Evolutionary conservation across 140 eudicot species (phyloP).

Genomic region (Anethum foeniculum): DNA sequence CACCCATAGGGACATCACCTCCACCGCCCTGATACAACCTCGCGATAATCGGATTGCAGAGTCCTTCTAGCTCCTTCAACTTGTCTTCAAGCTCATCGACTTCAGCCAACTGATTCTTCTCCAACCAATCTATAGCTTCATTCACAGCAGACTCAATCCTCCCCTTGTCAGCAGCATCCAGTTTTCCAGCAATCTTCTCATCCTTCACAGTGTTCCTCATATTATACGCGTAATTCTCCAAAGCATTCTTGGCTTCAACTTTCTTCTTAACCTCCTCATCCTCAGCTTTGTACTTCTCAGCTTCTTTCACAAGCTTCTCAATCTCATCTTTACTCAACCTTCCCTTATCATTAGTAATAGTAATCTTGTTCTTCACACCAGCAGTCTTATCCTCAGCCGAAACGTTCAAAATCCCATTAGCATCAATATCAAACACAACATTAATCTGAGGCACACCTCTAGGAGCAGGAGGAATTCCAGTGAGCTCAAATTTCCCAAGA

Average conservation of each 20-base stretch:
- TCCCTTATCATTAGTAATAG: slow-evolving; percentile 6
- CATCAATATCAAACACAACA: slow-evolving; percentile 9
- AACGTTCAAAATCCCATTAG: slow-evolving; percentile 11
- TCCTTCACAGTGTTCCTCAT: slow-evolving; percentile 12
- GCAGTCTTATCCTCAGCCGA: slow-evolving; percentile 11
- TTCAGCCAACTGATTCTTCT: slow-evolving; percentile 13
- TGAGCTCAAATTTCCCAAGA: slow-evolving; percentile 8
- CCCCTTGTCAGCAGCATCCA: slow-evolving; percentile 1
- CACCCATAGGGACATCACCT: slow-evolving; percentile 9
- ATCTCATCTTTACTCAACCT: slow-evolving; percentile 14
- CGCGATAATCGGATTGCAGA: slow-evolving; percentile 4
- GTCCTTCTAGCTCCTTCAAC: slow-evolving; percentile 3
- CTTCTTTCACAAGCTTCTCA: slow-evolving; percentile 10
- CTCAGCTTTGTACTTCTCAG: slow-evolving; percentile 11
- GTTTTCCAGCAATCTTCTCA: slow-evolving; percentile 2
- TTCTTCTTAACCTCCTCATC: slow-evolving; percentile 15
- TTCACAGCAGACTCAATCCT: slow-evolving; percentile 5
- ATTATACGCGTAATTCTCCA: slow-evolving; percentile 12
- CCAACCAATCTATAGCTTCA: slow-evolving; percentile 8
- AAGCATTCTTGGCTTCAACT: slow-evolving; percentile 2
- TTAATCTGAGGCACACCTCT: slow-evolving; percentile 12
- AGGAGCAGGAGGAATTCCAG: slow-evolving; percentile 10
- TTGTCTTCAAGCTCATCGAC: slow-evolving; percentile 13
- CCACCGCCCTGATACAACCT: slow-evolving; percentile 9
- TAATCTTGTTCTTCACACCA: slow-evolving; percentile 13